Percentiles rank a stretch among this genome's conserved stretches.
These are phyloP conservation scores for Scutellaria barbata DNA, from an alignment of 257 asterid genomes.

Conservation along the genomic window DNA sequence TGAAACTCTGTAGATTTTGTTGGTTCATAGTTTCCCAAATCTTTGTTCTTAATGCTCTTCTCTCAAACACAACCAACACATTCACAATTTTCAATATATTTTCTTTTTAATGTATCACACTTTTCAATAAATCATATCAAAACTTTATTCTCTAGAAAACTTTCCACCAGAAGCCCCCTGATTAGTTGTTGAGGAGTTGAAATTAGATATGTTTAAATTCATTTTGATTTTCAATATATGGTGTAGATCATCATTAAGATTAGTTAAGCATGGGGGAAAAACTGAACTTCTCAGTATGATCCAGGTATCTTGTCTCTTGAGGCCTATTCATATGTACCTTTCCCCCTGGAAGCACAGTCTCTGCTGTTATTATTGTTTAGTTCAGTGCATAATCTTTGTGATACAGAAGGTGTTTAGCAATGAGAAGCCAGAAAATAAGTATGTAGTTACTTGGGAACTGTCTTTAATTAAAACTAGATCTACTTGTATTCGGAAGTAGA, in stretches of 20 bases:
- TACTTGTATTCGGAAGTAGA: background rate
- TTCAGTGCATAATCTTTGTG: background rate
- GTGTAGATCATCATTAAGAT: background rate
- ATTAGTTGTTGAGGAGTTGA: background rate
- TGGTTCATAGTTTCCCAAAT: background rate
- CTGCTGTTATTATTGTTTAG: background rate
- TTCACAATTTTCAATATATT: background rate
- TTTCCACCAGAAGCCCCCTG: background rate
- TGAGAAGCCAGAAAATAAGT: background rate
- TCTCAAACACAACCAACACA: background rate
- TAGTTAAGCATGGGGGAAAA: background rate
- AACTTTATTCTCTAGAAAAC: background rate
- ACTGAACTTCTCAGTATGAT: background rate
- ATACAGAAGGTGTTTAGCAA: background rate
- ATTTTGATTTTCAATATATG: background rate
- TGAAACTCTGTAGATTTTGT: background rate
- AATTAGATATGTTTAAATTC: background rate
- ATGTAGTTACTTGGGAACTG: slow-evolving; percentile 10
- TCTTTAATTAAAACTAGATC: background rate
- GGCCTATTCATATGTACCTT: background rate
- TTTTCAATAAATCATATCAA: background rate
- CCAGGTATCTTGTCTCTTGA: background rate
- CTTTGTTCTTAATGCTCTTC: background rate
- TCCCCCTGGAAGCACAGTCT: background rate
- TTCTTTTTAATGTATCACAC: background rate